Conservation (phyloP, 2,329 filamentous ascomycete species). For the Aspergillus sp. region DNA sequence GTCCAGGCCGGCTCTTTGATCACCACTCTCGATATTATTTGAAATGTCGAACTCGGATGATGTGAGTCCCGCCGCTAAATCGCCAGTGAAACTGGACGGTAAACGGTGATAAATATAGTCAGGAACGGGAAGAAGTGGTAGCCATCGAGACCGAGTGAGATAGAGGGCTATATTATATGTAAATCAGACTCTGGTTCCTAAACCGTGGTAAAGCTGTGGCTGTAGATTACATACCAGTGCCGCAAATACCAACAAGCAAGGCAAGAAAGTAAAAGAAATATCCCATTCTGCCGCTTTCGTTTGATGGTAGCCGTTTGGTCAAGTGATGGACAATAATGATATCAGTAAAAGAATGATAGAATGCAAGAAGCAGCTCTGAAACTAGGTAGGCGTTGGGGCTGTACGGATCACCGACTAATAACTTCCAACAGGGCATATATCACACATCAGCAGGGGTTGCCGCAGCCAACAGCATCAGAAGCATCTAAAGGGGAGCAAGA, state of each 20-base stretch:
- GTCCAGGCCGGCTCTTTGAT: conserved; percentile 78
- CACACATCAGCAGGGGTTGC: conserved; percentile 12
- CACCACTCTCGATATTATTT: conserved; percentile 75
- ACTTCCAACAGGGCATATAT: not conserved
- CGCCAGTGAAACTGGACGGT: conserved; percentile 73
- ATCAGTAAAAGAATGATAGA: not conserved
- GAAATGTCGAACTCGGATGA: conserved; percentile 80
- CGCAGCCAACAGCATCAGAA: conserved; percentile 5
- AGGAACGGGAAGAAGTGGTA: conserved; percentile 64
- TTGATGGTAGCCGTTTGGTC: not conserved
- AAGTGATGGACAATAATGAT: not conserved
- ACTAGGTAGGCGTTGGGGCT: not conserved
- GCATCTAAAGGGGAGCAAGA: conserved; percentile 7
- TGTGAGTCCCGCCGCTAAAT: conserved; percentile 84
- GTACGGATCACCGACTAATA: not conserved
- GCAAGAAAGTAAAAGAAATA: conserved; percentile 75
- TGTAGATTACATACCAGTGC: conserved; percentile 58
- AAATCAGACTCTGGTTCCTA: not conserved
- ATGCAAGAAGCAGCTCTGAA: not conserved
- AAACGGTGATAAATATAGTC: conserved; percentile 75
- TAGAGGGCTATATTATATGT: conserved; percentile 61
- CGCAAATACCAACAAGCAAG: conserved; percentile 68
- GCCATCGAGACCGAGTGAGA: conserved; percentile 77
- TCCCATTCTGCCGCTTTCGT: conserved; percentile 57
- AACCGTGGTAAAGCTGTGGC: not conserved